Percentiles rank a stretch among this genome's conserved stretches.
These are phyloP conservation scores for Pontederia crassipes DNA, from an alignment of 176 grass and related monocot species.

Conservation along the genomic window DNA sequence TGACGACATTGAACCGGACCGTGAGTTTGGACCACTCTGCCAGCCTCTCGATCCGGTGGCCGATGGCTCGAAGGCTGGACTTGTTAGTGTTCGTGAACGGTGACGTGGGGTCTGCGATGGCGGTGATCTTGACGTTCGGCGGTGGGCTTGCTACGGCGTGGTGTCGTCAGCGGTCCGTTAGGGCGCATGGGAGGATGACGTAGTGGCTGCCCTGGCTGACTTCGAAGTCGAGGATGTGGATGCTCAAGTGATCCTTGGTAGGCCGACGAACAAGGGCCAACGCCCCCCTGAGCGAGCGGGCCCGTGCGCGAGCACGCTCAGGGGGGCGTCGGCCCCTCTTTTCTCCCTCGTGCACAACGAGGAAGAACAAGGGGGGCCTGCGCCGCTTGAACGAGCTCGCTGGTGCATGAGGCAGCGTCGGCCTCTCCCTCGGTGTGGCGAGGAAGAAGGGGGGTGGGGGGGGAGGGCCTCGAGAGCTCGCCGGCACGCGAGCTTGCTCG, in stretches of 20 bases:
- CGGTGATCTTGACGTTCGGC: conserved; percentile 41
- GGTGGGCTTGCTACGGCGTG: not conserved
- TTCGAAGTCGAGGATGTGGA: conserved; percentile 86
- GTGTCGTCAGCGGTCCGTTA: conserved; percentile 28
- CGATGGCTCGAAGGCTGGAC: conserved; percentile 12
- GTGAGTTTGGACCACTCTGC: conserved; percentile 38
- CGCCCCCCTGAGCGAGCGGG: too few species aligned
- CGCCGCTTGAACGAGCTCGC: too few species aligned
- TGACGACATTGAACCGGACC: conserved; percentile 45
- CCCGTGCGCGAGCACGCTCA: too few species aligned
- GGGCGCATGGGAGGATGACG: conserved; percentile 36
- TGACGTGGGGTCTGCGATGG: conserved; percentile 52
- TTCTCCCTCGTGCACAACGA: too few species aligned
- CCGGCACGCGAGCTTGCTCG: too few species aligned
- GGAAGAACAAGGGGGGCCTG: too few species aligned
- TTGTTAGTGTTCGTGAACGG: conserved; percentile 30
- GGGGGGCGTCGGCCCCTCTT: too few species aligned
- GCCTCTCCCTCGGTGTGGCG: too few species aligned
- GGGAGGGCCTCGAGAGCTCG: too few species aligned
- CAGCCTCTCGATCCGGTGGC: conserved; percentile 35
- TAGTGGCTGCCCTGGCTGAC: conserved; percentile 47
- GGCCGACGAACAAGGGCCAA: too few species aligned
- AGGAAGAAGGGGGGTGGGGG: too few species aligned
- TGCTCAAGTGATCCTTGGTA: conserved; percentile 24
- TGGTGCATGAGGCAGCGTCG: too few species aligned